A percentile compares a stretch with the other conserved stretches of the same genome.
These are phyloP conservation scores for Hymenoscyphus scutula DNA, from an alignment of 2,329 filamentous ascomycete species.

Conservation along the genomic window DNA sequence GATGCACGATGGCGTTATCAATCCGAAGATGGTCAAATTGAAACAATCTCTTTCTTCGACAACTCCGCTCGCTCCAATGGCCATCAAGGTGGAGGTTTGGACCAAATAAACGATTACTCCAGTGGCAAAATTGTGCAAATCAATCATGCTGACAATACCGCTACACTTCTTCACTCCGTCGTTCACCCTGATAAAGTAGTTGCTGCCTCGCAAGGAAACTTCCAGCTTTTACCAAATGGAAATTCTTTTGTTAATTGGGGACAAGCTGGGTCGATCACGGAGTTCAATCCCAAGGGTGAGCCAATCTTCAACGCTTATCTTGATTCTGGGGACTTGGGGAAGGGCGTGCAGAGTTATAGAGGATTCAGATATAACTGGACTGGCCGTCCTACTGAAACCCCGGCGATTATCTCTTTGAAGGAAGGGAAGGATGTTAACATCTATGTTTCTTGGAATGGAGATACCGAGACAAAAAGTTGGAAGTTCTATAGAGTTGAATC, in stretches of 20 bases:
- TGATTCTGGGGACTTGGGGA: conserved; percentile 24
- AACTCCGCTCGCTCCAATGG: conserved; percentile 40
- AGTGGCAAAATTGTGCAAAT: conserved; percentile 25
- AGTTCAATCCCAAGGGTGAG: not conserved
- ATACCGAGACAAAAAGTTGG: conserved; percentile 38
- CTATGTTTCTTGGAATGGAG: conserved; percentile 43
- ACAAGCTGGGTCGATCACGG: conserved; percentile 28
- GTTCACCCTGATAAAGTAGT: not conserved
- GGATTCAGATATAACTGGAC: conserved; percentile 35
- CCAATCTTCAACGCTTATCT: conserved; percentile 25
- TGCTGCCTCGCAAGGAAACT: conserved; percentile 42
- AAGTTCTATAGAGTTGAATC: conserved; percentile 35
- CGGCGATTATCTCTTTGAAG: conserved; percentile 21
- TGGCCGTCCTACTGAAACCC: conserved; percentile 25
- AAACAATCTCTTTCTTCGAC: conserved; percentile 42
- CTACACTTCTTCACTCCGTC: not conserved
- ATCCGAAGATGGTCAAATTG: conserved; percentile 39
- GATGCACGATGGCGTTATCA: conserved; percentile 43
- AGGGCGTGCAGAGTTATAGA: conserved; percentile 25
- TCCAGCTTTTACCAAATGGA: conserved; percentile 42
- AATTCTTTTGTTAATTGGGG: conserved; percentile 47
- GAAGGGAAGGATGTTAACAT: conserved; percentile 21
- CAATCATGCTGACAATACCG: not conserved
- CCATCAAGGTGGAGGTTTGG: not conserved
- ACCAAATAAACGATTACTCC: not conserved